Evolutionary conservation across 2,329 filamentous ascomycete genomes (phyloP).

Genomic region (Penicillium sp.): DNA sequence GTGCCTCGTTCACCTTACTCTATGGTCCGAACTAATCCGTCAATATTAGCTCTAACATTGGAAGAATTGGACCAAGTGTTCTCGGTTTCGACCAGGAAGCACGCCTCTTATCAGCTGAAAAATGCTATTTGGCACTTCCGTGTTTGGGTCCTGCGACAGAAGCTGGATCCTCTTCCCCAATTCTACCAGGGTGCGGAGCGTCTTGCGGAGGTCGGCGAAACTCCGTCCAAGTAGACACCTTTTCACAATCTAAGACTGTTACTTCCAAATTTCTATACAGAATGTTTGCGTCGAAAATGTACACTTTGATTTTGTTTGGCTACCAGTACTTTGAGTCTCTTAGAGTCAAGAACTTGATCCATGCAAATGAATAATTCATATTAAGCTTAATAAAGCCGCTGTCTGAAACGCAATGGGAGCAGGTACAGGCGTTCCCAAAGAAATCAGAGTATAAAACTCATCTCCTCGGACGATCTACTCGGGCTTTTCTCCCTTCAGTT

Average conservation of each 20-base stretch:
- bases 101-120: conserved; percentile 41
- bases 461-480: neutral
- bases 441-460: neutral
- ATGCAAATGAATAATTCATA: neutral
- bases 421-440: neutral
- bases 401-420: neutral
- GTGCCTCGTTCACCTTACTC: neutral
- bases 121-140: conserved; percentile 43
- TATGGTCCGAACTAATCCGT: conserved; percentile 9
- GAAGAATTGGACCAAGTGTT: conserved; percentile 55
- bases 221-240: conserved; percentile 1
- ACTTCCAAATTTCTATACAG: neutral
- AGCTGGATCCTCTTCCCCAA: conserved; percentile 32
- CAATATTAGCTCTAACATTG: conserved; percentile 36
- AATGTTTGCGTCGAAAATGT: neutral
- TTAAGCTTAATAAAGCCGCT: neutral
- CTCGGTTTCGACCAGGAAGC: conserved; percentile 48
- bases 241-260: neutral
- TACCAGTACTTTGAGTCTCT: neutral
- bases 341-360: neutral
- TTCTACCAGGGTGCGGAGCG: conserved; percentile 33
- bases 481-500: neutral
- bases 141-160: conserved; percentile 40
- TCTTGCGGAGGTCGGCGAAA: conserved; percentile 17
- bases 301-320: neutral